phyloP scores from a whole-genome alignment of 371 early-diverging fungal genomes.

The Parasitella parasitica region DNA sequence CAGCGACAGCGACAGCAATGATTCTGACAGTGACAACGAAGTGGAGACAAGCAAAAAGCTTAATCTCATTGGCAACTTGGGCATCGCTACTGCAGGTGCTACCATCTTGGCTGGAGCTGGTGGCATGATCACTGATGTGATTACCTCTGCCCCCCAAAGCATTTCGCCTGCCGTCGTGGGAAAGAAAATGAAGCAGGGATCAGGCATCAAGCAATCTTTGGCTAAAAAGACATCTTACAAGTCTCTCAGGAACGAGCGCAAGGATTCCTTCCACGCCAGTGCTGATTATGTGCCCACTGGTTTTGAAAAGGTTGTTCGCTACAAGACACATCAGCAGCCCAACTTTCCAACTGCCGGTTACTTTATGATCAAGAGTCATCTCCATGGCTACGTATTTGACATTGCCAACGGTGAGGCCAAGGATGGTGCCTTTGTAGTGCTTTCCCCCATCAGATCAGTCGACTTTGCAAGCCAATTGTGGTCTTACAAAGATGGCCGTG shows the following conservation, averaged over 20 bases:
- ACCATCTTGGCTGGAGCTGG: slow-evolving; percentile 10
- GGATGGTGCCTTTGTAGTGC: slow-evolving; percentile 30
- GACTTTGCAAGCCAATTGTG: slow-evolving; percentile 54
- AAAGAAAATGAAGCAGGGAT: background rate
- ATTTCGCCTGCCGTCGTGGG: slow-evolving; percentile 3
- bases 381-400: slow-evolving; percentile 45
- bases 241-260: slow-evolving; percentile 12
- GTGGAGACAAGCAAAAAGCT: background rate
- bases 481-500: slow-evolving; percentile 50
- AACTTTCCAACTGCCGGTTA: slow-evolving; percentile 37
- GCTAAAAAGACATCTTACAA: slow-evolving; percentile 15
- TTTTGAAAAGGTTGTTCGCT: slow-evolving; percentile 38
- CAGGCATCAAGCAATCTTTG: background rate
- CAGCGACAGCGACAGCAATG: slow-evolving; percentile 1
- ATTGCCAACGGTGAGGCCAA: slow-evolving; percentile 22
- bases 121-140: background rate
- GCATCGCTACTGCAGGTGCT: slow-evolving; percentile 24
- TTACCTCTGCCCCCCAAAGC: slow-evolving; percentile 6
- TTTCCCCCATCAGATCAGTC: slow-evolving; percentile 31
- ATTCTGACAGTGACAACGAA: slow-evolving; percentile 2
- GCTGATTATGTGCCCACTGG: slow-evolving; percentile 39
- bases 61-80: slow-evolving; percentile 9
- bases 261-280: slow-evolving; percentile 20
- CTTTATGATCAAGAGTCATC: slow-evolving; percentile 46
- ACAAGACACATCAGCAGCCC: slow-evolving; percentile 23